Percentiles rank a stretch among this genome's conserved stretches.
Evolutionary conservation across 2,329 filamentous ascomycete species (phyloP).

Genomic region (Tolypocladium ovalisporum): DNA sequence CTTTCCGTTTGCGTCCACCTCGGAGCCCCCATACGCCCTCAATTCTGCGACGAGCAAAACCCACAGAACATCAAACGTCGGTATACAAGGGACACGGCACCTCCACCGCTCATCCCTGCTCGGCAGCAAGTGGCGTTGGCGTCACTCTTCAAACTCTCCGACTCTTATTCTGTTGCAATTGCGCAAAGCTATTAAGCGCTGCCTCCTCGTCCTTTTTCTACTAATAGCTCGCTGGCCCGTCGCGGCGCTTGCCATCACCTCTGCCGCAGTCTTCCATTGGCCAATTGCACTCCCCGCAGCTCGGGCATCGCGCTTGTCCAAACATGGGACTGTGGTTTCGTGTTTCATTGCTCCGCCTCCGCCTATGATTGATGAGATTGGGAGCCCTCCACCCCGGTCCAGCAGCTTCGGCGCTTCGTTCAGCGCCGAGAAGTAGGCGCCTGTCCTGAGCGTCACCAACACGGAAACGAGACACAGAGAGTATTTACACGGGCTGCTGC

Average conservation of each 20-base stretch:
- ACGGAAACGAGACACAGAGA: not conserved
- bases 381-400: not conserved
- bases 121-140: not conserved
- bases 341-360: slow-evolving; percentile 12
- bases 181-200: not conserved
- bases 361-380: slow-evolving; percentile 8
- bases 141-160: not conserved
- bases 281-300: slow-evolving; percentile 7
- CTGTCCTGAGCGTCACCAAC: not conserved
- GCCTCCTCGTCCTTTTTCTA: not conserved
- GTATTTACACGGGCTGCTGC: not conserved
- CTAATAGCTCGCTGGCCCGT: slow-evolving; percentile 3
- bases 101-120: not conserved
- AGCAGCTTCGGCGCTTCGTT: not conserved
- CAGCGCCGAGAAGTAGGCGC: not conserved
- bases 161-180: not conserved
- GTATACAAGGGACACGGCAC: not conserved
- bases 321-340: slow-evolving; percentile 12
- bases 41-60: not conserved
- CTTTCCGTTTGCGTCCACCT: not conserved
- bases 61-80: not conserved
- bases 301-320: slow-evolving; percentile 9
- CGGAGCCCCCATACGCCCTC: not conserved
- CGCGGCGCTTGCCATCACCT: slow-evolving; percentile 12
- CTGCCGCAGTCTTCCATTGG: slow-evolving; percentile 1